Conservation (phyloP, 2,329 filamentous ascomycete genomes). For the Conoideocrella luteorostrata region DNA sequence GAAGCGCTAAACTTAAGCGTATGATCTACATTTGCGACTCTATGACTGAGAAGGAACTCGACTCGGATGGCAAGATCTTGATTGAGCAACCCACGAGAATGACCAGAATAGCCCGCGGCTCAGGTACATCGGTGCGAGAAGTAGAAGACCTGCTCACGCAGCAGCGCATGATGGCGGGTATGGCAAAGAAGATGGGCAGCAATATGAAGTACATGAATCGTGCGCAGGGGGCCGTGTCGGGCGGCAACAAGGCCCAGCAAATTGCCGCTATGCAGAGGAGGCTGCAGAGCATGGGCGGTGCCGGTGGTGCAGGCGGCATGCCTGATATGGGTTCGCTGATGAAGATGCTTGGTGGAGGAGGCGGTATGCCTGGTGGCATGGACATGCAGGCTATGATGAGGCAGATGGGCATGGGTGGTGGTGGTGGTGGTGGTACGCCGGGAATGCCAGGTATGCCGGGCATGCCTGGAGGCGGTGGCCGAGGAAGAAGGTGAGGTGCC, state of each 20-base stretch:
- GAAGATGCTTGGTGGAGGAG: conserved; percentile 75
- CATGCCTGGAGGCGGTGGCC: conserved; percentile 22
- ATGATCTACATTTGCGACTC: conserved; percentile 99
- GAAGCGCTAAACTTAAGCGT: conserved; percentile 84
- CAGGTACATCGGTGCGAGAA: conserved; percentile 72
- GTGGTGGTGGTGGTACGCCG: no score
- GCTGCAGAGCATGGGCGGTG: conserved; percentile 85
- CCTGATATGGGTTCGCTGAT: conserved; percentile 81
- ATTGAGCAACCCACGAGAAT: conserved; percentile 88
- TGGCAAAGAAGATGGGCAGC: conserved; percentile 98
- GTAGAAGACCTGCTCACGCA: conserved; percentile 89
- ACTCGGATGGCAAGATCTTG: conserved; percentile 91
- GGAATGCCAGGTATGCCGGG: conserved; percentile 27
- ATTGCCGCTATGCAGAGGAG: conserved; percentile 96
- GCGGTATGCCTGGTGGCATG: conserved; percentile 61
- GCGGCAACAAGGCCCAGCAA: conserved; percentile 86
- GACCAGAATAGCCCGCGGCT: conserved; percentile 84
- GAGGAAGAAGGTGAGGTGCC: conserved; percentile 22
- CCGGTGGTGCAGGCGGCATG: conserved; percentile 60
- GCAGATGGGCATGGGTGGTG: conserved; percentile 55
- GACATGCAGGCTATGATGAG: conserved; percentile 78
- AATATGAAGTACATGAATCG: conserved; percentile 97
- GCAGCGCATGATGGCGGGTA: conserved; percentile 96
- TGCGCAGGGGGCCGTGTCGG: conserved; percentile 84
- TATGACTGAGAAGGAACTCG: conserved; percentile 94